Evolutionary conservation across 164 flowering plant genomes (phyloP).

Genomic region (Berberis thunbergii): DNA sequence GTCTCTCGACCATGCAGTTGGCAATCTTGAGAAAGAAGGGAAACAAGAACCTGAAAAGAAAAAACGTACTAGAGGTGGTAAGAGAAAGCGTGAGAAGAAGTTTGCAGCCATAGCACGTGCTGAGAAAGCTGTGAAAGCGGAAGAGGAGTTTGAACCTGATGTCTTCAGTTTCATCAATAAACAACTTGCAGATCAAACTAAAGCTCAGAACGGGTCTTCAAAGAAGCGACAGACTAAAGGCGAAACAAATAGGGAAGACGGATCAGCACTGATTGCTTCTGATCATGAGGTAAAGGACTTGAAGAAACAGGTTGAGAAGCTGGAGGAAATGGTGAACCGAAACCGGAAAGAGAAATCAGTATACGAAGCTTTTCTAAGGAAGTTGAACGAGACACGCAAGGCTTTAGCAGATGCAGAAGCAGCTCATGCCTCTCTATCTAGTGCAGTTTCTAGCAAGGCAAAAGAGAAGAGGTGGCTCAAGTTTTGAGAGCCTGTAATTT

Average conservation of each 20-base stretch:
- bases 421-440: conserved; percentile 63
- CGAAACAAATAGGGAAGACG: conserved; percentile 50
- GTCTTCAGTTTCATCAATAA: conserved; percentile 75
- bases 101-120: conserved; percentile 61
- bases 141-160: conserved; percentile 45
- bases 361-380: conserved; percentile 75
- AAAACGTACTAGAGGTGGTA: conserved; percentile 83
- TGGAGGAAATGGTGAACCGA: conserved; percentile 43
- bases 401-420: conserved; percentile 72
- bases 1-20: conserved; percentile 73
- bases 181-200: conserved; percentile 54
- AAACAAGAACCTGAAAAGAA: conserved; percentile 22
- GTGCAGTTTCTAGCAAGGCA: conserved; percentile 57
- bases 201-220: too few relatives aligned
- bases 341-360: conserved; percentile 76
- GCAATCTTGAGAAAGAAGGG: conserved; percentile 24
- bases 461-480: conserved; percentile 92
- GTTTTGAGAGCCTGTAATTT: conserved; percentile 29
- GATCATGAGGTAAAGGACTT: too few relatives aligned
- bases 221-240: conserved; percentile 25
- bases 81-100: conserved; percentile 83
- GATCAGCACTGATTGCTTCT: conserved; percentile 60
- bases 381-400: conserved; percentile 62
- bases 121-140: conserved; percentile 26
- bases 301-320: too few relatives aligned